phyloP scores from a whole-genome alignment of 495 filamentous ascomycete genomes.

The Terfezia boudieri region DNA sequence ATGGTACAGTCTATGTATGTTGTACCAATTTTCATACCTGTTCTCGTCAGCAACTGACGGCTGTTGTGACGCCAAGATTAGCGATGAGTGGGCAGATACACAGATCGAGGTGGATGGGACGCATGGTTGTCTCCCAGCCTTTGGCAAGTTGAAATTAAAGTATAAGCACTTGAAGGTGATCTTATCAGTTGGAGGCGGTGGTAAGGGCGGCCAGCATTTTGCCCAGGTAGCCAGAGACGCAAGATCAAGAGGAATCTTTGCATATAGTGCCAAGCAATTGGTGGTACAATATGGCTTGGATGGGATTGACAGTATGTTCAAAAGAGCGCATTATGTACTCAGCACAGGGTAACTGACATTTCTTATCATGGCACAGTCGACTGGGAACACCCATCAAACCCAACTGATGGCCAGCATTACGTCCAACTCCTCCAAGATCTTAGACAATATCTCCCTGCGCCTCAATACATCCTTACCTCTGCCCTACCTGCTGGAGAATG shows the following conservation, averaged over 20 bases:
- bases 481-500: conserved; percentile 59
- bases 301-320: conserved; percentile 56
- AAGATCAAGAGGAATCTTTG: conserved; percentile 44
- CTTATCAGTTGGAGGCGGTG: conserved; percentile 70
- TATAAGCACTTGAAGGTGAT: conserved; percentile 58
- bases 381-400: conserved; percentile 65
- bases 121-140: conserved; percentile 54
- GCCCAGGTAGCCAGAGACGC: conserved; percentile 44
- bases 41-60: background rate
- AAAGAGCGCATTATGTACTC: background rate
- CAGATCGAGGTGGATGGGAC: conserved; percentile 59
- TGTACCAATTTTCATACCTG: background rate
- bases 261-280: conserved; percentile 41
- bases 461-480: conserved; percentile 53
- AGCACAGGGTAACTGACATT: background rate
- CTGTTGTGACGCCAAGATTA: conserved; percentile 31
- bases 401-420: conserved; percentile 49
- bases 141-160: conserved; percentile 49
- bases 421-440: conserved; percentile 45
- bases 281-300: conserved; percentile 58
- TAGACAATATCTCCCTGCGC: conserved; percentile 48
- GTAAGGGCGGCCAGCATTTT: conserved; percentile 55
- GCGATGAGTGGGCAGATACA: conserved; percentile 68
- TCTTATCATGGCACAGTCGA: conserved; percentile 35
- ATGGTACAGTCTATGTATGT: conserved; percentile 60